Conservation (phyloP, 345 rosid genomes). For the Noccaea caerulescens region DNA sequence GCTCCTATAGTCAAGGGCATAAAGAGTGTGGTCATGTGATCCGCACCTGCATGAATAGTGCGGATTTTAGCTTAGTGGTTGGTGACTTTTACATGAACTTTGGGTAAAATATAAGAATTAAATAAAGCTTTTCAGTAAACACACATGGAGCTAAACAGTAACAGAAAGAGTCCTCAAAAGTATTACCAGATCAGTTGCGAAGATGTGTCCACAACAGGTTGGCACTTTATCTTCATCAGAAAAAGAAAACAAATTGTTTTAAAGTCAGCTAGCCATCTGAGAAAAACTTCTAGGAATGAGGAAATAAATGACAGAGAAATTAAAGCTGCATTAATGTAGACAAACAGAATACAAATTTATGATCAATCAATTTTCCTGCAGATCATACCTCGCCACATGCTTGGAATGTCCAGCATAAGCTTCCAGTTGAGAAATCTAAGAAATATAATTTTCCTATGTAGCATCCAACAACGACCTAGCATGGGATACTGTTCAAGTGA, state of each 20-base stretch:
- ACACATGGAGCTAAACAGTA: slow-evolving; percentile 6
- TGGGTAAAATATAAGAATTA: slow-evolving; percentile 2
- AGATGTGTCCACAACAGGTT: slow-evolving; percentile 64
- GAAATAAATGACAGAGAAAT: slow-evolving; percentile 1
- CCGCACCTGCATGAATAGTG: slow-evolving; percentile 75
- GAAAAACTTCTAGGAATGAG: slow-evolving; percentile 20
- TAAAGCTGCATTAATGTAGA: slow-evolving; percentile 2
- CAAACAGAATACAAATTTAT: slow-evolving; percentile 23
- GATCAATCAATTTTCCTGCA: slow-evolving; percentile 9
- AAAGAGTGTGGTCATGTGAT: slow-evolving; percentile 82
- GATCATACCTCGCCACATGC: slow-evolving; percentile 74
- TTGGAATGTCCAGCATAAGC: slow-evolving; percentile 79
- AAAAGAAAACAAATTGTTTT: slow-evolving; percentile 32
- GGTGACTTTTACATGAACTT: slow-evolving; percentile 9
- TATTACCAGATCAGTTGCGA: slow-evolving; percentile 78
- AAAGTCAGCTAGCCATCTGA: slow-evolving; percentile 24
- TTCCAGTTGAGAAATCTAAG: slow-evolving; percentile 70
- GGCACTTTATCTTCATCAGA: slow-evolving; percentile 79
- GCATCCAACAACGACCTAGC: slow-evolving; percentile 93
- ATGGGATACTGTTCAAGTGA: slow-evolving; percentile 19
- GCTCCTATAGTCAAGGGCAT: slow-evolving; percentile 82
- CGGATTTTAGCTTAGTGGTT: slow-evolving; percentile 21
- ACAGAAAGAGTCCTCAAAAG: slow-evolving; percentile 17
- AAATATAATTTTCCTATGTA: slow-evolving; percentile 82
- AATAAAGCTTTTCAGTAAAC: slow-evolving; percentile 7